phyloP scores from a whole-genome alignment of 1,284 basidiomycete species.

The Cutaneotrichosporon cutaneum region DNA sequence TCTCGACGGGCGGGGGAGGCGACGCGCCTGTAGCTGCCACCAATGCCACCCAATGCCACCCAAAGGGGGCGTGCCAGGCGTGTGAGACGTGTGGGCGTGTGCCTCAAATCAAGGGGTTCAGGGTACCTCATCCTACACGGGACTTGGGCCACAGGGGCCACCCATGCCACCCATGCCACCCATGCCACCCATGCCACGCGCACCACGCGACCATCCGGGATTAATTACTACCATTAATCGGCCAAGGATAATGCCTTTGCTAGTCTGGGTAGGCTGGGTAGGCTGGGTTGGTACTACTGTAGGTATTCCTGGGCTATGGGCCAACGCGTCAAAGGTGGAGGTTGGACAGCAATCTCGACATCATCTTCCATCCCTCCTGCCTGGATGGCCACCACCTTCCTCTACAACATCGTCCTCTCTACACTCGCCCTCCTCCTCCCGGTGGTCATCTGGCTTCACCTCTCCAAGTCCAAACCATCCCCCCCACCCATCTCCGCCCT shows the following conservation, averaged over 20 bases:
- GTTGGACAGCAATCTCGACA: background rate
- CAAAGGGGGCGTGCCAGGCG: background rate
- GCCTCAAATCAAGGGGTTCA: background rate
- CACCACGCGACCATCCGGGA: background rate
- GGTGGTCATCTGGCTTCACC: slow-evolving; percentile 4
- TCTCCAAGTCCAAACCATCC: background rate
- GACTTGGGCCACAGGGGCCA: too few species aligned
- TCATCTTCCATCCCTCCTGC: background rate
- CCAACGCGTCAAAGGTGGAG: slow-evolving; percentile 5
- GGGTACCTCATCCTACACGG: background rate
- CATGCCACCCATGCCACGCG: too few species aligned
- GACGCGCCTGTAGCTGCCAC: too few species aligned
- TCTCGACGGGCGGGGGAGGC: too few species aligned
- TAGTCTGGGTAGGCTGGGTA: too few species aligned
- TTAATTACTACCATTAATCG: background rate
- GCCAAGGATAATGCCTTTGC: background rate
- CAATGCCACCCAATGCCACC: too few species aligned
- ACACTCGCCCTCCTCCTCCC: slow-evolving; percentile 7
- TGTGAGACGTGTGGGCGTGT: background rate
- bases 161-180: too few species aligned
- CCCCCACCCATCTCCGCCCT: background rate
- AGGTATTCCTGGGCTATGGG: too few species aligned
- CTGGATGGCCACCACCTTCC: background rate
- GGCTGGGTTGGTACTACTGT: too few species aligned
- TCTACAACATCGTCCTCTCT: background rate